Evolutionary conservation across 495 filamentous ascomycete genomes (phyloP).

Genomic region (Lasiosphaeria miniovina): DNA sequence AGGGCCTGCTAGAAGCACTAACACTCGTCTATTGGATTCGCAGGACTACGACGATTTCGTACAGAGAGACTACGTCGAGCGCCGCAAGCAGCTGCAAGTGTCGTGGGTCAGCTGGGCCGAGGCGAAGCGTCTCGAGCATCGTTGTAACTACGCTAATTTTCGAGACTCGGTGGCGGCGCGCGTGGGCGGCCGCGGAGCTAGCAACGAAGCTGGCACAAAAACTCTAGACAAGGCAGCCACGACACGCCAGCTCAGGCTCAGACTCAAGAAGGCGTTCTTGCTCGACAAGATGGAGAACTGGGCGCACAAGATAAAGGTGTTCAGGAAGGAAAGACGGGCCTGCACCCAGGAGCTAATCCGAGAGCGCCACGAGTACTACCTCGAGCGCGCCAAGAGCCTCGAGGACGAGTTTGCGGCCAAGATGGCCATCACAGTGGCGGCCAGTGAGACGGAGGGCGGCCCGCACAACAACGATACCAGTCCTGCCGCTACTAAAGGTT

Average conservation of each 20-base stretch:
- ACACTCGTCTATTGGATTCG: not conserved
- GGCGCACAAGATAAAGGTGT: conserved; percentile 3
- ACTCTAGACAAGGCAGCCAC: not conserved
- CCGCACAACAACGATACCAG: too few relatives aligned
- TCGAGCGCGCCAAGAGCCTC: not conserved
- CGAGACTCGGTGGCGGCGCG: not conserved
- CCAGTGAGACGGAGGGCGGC: too few relatives aligned
- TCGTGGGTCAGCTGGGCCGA: conserved; percentile 2
- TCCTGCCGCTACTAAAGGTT: too few relatives aligned
- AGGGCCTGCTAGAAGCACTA: not conserved
- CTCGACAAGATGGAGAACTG: conserved; percentile 8
- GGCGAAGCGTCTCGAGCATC: conserved; percentile 2
- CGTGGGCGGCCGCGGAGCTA: not conserved
- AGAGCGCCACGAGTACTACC: not conserved
- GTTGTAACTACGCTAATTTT: not conserved
- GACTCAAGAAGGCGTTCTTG: conserved; percentile 1
- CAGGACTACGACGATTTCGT: not conserved
- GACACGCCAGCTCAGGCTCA: not conserved
- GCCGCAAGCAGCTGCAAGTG: not conserved
- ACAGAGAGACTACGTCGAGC: not conserved
- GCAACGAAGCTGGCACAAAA: not conserved
- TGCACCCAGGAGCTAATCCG: not conserved
- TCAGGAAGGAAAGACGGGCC: conserved; percentile 1
- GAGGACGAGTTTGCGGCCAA: not conserved
- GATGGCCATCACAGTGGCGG: too few relatives aligned